Conservation (phyloP, 768 basidiomycete species). For the Auriscalpium vulgare region DNA sequence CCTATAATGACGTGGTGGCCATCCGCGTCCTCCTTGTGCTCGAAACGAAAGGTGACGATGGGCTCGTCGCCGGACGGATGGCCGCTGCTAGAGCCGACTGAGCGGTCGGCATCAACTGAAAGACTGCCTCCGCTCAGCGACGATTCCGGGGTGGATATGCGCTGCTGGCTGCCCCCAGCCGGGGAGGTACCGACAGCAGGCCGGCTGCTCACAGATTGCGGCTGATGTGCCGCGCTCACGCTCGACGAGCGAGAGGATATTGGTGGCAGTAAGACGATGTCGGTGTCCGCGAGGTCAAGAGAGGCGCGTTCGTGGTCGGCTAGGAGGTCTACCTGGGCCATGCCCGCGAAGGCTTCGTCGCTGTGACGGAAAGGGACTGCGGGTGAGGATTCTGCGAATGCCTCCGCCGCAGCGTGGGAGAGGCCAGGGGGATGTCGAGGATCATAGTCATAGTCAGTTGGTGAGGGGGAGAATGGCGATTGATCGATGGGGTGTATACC, state of each 20-base stretch:
- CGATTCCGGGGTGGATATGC: background rate
- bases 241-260: background rate
- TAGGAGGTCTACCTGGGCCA: background rate
- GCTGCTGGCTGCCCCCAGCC: background rate
- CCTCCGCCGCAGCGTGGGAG: background rate
- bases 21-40: constrained; percentile 53
- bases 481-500: background rate
- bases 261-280: constrained; percentile 3
- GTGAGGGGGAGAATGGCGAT: background rate
- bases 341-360: background rate
- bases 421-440: background rate
- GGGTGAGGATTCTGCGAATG: background rate
- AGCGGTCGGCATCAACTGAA: background rate
- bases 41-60: constrained; percentile 53
- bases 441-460: background rate
- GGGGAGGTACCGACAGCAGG: background rate
- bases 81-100: constrained; percentile 5
- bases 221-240: background rate
- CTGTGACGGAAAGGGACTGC: background rate
- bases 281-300: constrained; percentile 1
- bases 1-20: constrained; percentile 68
- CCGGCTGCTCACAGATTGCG: background rate
- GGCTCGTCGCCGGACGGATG: constrained; percentile 23
- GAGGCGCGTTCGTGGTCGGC: too few relatives aligned
- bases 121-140: background rate